Percentiles rank a stretch among this genome's conserved stretches.
Conservation (phyloP, 2,329 filamentous ascomycete genomes). For the Monilinia fructigena region DNA sequence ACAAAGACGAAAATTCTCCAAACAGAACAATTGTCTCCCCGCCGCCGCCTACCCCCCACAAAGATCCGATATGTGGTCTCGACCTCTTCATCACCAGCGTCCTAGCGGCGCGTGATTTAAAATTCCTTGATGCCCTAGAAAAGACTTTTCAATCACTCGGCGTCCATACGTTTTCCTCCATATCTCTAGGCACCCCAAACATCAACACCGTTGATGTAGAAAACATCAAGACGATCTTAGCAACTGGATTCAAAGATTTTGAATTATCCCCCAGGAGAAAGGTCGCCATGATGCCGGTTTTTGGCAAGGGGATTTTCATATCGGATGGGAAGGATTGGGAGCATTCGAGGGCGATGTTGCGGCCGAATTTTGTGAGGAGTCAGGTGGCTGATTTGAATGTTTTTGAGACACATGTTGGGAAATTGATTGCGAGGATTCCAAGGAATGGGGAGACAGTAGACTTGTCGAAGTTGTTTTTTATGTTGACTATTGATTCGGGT, state of each 20-base stretch:
- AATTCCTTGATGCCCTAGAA: constrained; percentile 41
- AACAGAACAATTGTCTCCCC: constrained; percentile 48
- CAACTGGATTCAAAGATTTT: constrained; percentile 56
- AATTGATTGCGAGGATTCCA: constrained; percentile 59
- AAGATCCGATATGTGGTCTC: constrained; percentile 54
- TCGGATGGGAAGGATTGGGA: constrained; percentile 54
- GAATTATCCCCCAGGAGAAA: constrained; percentile 48
- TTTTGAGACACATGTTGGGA: constrained; percentile 59
- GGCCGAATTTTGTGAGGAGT: constrained; percentile 53
- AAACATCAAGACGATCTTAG: constrained; percentile 57
- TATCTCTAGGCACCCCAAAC: constrained; percentile 38
- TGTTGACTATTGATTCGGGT: constrained; percentile 60
- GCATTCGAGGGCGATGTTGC: constrained; percentile 51
- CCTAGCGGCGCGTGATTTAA: constrained; percentile 42
- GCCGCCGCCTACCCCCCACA: constrained; percentile 50
- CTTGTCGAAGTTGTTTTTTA: constrained; percentile 62
- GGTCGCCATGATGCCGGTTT: constrained; percentile 46
- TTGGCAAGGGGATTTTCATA: constrained; percentile 58
- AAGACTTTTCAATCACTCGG: constrained; percentile 39
- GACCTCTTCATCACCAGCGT: constrained; percentile 48
- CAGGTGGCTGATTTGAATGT: constrained; percentile 51
- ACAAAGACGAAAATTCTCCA: constrained; percentile 22
- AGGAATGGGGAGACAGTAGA: constrained; percentile 54
- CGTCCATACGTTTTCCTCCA: constrained; percentile 20
- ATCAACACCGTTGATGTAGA: constrained; percentile 53